These are phyloP conservation scores for Metarhizium robertsii DNA, from an alignment of 2,329 filamentous ascomycete genomes.

Conservation along the genomic window DNA sequence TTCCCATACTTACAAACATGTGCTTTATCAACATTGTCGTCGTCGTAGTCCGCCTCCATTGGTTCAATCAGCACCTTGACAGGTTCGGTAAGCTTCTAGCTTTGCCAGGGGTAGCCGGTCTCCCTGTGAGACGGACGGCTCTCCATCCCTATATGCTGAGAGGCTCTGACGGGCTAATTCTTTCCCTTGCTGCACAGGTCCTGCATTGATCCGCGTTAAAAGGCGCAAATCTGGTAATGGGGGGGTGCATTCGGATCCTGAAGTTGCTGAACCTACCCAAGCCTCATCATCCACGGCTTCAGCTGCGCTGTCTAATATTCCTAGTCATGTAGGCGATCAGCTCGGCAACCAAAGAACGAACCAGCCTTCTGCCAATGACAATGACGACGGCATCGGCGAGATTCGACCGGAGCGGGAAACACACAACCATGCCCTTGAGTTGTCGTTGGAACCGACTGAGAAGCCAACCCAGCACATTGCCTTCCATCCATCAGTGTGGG, in stretches of 20 bases:
- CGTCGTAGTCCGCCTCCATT: conserved; percentile 35
- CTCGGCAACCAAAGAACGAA: background rate
- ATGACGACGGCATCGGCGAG: background rate
- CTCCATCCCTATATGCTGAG: background rate
- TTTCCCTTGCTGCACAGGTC: background rate
- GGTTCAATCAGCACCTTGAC: conserved; percentile 37
- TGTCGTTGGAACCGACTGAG: background rate
- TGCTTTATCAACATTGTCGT: conserved; percentile 40
- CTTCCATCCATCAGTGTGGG: background rate
- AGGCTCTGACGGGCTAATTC: background rate
- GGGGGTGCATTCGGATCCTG: background rate
- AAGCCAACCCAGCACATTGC: background rate
- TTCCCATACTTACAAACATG: conserved; percentile 38
- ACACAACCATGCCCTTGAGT: background rate
- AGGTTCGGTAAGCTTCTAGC: conserved; percentile 18
- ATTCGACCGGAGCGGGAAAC: background rate
- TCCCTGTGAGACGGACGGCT: background rate
- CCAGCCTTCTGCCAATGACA: background rate
- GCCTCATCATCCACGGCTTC: background rate
- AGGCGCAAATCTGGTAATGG: background rate
- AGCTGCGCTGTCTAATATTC: background rate
- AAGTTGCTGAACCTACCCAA: background rate
- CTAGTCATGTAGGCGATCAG: background rate
- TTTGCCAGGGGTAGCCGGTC: background rate
- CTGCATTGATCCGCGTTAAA: background rate